Conservation (phyloP, 768 basidiomycete genomes). For the Pleurotus citrinopileatus region DNA sequence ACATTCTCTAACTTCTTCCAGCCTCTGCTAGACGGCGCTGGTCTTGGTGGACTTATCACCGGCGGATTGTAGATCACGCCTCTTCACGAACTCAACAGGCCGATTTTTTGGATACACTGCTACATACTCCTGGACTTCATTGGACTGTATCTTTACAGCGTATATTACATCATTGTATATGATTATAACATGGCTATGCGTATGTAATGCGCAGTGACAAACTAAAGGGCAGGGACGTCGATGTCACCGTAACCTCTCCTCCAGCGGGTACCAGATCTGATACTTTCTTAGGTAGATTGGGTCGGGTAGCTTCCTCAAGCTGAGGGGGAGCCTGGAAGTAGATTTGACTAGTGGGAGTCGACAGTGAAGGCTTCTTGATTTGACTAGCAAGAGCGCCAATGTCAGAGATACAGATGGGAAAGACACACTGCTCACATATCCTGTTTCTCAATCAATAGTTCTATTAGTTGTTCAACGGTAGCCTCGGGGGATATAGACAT, state of each 20-base stretch:
- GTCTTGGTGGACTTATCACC: background rate
- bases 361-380: conserved; percentile 94
- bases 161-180: background rate
- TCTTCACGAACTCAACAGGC: too few relatives aligned
- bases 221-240: conserved; percentile 85
- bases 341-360: conserved; percentile 70
- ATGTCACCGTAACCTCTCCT: conserved; percentile 84
- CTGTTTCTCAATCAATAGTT: conserved; percentile 81
- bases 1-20: background rate
- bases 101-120: background rate
- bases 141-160: background rate
- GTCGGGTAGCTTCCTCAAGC: conserved; percentile 84
- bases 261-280: conserved; percentile 75
- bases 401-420: background rate
- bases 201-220: conserved; percentile 67
- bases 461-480: conserved; percentile 86
- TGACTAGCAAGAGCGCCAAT: conserved; percentile 54
- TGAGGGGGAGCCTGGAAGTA: conserved; percentile 95
- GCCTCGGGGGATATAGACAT: conserved; percentile 65
- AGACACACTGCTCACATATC: conserved; percentile 66
- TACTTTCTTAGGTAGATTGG: conserved; percentile 85
- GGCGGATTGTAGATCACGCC: background rate
- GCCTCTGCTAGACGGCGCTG: conserved; percentile 8
- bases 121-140: background rate
- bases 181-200: conserved; percentile 19